phyloP scores from a whole-genome alignment of 2,329 filamentous ascomycete genomes.

The Diaporthe amygdali region DNA sequence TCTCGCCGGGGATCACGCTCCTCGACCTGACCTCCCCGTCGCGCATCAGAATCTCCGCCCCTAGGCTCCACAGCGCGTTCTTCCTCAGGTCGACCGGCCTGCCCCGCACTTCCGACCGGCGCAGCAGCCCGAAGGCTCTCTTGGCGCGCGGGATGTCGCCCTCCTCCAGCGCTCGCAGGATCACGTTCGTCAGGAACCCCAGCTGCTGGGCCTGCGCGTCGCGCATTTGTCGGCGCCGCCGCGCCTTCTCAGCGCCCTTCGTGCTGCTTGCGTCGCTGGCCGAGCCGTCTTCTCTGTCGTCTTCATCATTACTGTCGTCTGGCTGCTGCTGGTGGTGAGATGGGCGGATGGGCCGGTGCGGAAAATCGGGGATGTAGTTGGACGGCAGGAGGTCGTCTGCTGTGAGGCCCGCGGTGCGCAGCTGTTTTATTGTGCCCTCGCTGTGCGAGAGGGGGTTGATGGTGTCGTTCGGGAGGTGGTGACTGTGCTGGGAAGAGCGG shows the following conservation, averaged over 20 bases:
- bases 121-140: conserved; percentile 75
- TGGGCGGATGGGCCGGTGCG: conserved; percentile 46
- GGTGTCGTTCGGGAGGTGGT: conserved; percentile 36
- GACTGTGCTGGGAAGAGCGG: conserved; percentile 17
- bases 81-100: conserved; percentile 70
- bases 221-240: conserved; percentile 28
- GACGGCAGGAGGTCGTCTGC: conserved; percentile 50
- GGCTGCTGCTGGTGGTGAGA: background rate
- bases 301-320: background rate
- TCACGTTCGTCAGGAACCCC: conserved; percentile 68
- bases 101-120: conserved; percentile 60
- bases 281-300: conserved; percentile 14
- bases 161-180: conserved; percentile 75
- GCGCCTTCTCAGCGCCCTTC: conserved; percentile 25
- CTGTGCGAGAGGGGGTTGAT: conserved; percentile 64
- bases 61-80: conserved; percentile 79
- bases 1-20: conserved; percentile 26
- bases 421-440: conserved; percentile 56
- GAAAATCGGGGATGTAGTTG: conserved; percentile 49
- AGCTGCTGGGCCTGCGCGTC: conserved; percentile 56
- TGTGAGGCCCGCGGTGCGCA: conserved; percentile 57
- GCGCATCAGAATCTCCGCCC: conserved; percentile 82
- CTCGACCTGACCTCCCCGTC: conserved; percentile 41
- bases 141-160: conserved; percentile 75
- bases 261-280: conserved; percentile 20